Evolutionary conservation across 305 asterid genomes (phyloP), one percentile per base, ranked within the genome.

Genomic region (Lippia alba): DNA sequence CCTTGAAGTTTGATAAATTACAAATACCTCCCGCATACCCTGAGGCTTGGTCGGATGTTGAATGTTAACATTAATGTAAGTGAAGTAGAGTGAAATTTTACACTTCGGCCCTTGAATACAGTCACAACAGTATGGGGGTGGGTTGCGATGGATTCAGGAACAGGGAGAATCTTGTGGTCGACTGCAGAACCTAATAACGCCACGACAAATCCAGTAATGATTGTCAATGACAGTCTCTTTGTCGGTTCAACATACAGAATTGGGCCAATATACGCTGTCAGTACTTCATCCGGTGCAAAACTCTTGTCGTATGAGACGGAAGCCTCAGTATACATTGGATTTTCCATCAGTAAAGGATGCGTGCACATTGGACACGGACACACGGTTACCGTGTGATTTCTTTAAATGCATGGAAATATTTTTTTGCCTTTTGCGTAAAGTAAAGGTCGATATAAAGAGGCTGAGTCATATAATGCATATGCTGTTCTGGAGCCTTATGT

Each of bases 281-380:
- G 80, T 1, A 85, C 89, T 0, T 59, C 51, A 6, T 73, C 71
- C 4, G 95, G 86, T 10, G 48, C 72, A 46, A 82, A 84, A 61
- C 16, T 86, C 9, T 84, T 90, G 90, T 82, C 86, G 0, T 77
- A 80, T 6, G 83, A 85, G 33, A 88, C 88, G 0, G 88, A 91
- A 48, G 87, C 88, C 4, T 71, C 81, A 1, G 80, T 85, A 4
- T 82, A 54, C 3, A 33, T 84, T 5, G 82, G 87, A 89, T 81
- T 74, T 19, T 76, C 87, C 0, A 82, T 86, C 70, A 72, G 81
- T 15, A 8, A 24, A 24, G 30, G 30, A 24, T 24, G 30, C 30
- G 30, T 3, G 30, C 3, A 24, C 3, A 24, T 24, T 3, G 30
- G 30, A 1, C 30, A 24, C n/a, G n/a, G n/a, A 3, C 2, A 1